A percentile compares a stretch with the other conserved stretches of the same genome.
phyloP scores from a whole-genome alignment of 2,329 filamentous ascomycete species.

The Hypoxylon sp. region DNA sequence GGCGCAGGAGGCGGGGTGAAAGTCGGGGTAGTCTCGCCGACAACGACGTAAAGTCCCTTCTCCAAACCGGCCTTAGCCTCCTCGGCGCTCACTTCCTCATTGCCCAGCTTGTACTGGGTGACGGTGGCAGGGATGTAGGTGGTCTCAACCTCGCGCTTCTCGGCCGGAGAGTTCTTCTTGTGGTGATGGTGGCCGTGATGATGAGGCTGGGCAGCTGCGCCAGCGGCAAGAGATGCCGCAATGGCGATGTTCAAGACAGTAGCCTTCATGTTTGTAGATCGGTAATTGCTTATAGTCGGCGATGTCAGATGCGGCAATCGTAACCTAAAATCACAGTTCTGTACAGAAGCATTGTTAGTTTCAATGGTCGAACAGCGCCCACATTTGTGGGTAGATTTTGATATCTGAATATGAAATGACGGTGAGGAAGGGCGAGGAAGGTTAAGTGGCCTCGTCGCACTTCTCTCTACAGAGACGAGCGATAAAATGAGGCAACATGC shows the following conservation, averaged over 20 bases:
- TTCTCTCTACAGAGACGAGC: not conserved
- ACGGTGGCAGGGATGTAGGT: constrained; percentile 72
- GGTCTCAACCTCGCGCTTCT: constrained; percentile 64
- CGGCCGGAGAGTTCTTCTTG: constrained; percentile 63
- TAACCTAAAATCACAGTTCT: constrained; percentile 36
- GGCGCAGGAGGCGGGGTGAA: constrained; percentile 61
- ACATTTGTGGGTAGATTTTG: not conserved
- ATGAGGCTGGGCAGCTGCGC: constrained; percentile 65
- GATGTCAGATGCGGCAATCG: constrained; percentile 27
- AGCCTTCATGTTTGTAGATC: constrained; percentile 61
- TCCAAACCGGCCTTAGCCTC: constrained; percentile 80
- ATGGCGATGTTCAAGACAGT: constrained; percentile 62
- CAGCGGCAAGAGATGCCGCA: constrained; percentile 65
- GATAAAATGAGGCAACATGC: not conserved
- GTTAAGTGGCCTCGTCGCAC: not conserved
- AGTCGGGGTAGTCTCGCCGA: constrained; percentile 69
- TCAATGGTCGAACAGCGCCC: constrained; percentile 2
- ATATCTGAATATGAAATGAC: not conserved
- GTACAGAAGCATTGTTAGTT: constrained; percentile 33
- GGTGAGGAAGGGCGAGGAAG: not conserved
- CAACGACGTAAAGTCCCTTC: constrained; percentile 76
- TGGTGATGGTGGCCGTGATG: constrained; percentile 72
- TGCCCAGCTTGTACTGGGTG: constrained; percentile 79
- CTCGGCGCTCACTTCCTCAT: constrained; percentile 68
- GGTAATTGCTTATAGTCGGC: constrained; percentile 21